Base-by-base conservation (phyloP, 768 basidiomycete genomes). In the Naganishia antarctica region DNA sequence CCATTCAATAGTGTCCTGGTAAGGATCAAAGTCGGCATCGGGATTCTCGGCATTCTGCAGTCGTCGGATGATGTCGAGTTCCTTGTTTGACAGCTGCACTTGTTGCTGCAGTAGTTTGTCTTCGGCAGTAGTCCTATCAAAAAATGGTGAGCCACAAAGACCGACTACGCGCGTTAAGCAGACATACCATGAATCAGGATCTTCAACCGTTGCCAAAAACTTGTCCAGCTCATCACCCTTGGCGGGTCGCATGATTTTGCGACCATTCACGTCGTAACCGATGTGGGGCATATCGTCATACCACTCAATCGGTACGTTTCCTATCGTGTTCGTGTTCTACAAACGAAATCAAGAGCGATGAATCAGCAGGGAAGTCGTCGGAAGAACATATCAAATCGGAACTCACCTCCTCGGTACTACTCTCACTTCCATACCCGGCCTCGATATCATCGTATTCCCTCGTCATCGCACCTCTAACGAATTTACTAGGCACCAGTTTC, bases 241-340 rank as follows among this genome's bases (percentile, higher is more conserved):
- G 45, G 91, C 94, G 13, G 96, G 93, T 60, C 91, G 87, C 68
- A 98, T 83, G 50, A 99, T 86, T 75, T 87, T 87, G 80, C 91
- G 94, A 60, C 96, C 96, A 75, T 92, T 85, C 70, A 98, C 86
- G 77, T 91, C 85, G 79, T 99, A 99, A 48, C 96, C 96, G 74
- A 99, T 84, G 78, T 99, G 96, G n/a, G 96, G 96, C 70, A 99
- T 81, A 81, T 98, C 93, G 76, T 98, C 96, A 77, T 99, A 99
- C 92, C 94, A 99, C 73, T 99, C 92, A 83, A 88, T 87, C 48
- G 96, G 96, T 66, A 99, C 81, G 78, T 94, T 84, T 60, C 96
- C 96, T 70, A 96, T 85, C 65, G 93, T 90, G 75, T 96, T 98
- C n/a, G 89, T 89, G 60, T 86, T 84, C 92, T 98, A 69, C 3